phyloP scores from a whole-genome alignment of 768 basidiomycete species.

The Mycena amicta region DNA sequence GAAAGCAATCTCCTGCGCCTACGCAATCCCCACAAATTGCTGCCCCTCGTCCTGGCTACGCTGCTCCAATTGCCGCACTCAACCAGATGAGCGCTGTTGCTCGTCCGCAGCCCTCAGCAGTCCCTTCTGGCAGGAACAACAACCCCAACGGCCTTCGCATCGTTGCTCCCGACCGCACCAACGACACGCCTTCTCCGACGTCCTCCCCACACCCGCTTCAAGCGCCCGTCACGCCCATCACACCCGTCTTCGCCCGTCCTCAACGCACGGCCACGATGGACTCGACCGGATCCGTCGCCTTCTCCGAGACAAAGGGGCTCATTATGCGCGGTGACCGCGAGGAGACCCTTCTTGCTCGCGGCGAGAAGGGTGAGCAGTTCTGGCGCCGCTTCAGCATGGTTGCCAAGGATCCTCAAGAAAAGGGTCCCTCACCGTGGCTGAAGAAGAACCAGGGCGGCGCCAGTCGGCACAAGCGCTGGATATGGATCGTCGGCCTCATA shows the following conservation, averaged over 20 bases:
- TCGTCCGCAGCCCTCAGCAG: constrained; percentile 46
- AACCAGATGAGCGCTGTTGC: constrained; percentile 43
- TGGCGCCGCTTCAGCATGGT: constrained; percentile 88
- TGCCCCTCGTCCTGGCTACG: constrained; percentile 74
- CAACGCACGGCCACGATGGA: constrained; percentile 34
- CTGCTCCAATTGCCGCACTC: constrained; percentile 67
- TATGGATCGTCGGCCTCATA: constrained; percentile 68
- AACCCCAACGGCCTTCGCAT: constrained; percentile 20
- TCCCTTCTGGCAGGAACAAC: constrained; percentile 35
- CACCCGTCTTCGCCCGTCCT: constrained; percentile 75
- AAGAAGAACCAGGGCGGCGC: constrained; percentile 58
- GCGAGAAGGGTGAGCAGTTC: constrained; percentile 80
- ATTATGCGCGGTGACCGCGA: constrained; percentile 74
- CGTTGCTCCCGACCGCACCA: constrained; percentile 24
- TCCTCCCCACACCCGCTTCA: constrained; percentile 72
- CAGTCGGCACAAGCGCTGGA: constrained; percentile 61
- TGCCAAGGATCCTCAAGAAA: constrained; percentile 55
- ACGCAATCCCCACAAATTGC: constrained; percentile 44
- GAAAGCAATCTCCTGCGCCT: constrained; percentile 2
- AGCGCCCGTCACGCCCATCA: constrained; percentile 78
- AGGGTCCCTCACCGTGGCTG: constrained; percentile 56
- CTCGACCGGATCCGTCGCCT: constrained; percentile 28
- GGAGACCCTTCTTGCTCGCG: constrained; percentile 65
- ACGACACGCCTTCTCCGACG: constrained; percentile 39
- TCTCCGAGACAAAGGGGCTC: constrained; percentile 37